These are phyloP conservation scores for Hanseniaspora mollemarum DNA, from an alignment of 805 yeast genomes.

Conservation along the genomic window DNA sequence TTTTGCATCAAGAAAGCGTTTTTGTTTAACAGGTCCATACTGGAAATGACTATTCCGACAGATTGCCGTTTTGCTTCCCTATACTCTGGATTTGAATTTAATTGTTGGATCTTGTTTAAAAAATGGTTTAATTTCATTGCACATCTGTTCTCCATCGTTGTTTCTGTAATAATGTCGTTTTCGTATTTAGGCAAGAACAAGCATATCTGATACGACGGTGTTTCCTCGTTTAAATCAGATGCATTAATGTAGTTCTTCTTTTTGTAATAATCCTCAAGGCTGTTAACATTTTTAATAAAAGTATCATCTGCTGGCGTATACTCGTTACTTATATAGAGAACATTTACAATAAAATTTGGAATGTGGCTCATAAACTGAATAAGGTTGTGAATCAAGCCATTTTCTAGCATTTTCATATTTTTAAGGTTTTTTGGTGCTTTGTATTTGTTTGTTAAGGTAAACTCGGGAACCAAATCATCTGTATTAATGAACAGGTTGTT, in stretches of 20 bases:
- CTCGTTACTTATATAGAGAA: constrained; percentile 2
- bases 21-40: constrained; percentile 7
- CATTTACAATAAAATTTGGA: constrained; percentile 1
- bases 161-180: constrained; percentile 6
- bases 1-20: constrained; percentile 10
- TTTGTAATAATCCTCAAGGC: not conserved
- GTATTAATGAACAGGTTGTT: constrained; percentile 10
- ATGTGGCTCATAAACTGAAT: not conserved
- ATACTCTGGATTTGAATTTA: not conserved
- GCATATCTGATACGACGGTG: constrained; percentile 2
- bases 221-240: not conserved
- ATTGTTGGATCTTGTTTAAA: constrained; percentile 7
- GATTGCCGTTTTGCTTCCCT: not conserved
- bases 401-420: not conserved
- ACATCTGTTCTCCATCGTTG: constrained; percentile 10
- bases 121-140: constrained; percentile 10
- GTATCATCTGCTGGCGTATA: constrained; percentile 11
- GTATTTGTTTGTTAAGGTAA: not conserved
- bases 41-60: constrained; percentile 8
- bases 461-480: not conserved
- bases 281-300: constrained; percentile 1
- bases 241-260: too few relatives aligned
- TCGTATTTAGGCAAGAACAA: constrained; percentile 7
- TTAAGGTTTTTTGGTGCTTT: not conserved
- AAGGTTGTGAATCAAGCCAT: not conserved